Evolutionary conservation across 495 filamentous ascomycete genomes (phyloP).

Genomic region (Penicillium dipodomyicola): DNA sequence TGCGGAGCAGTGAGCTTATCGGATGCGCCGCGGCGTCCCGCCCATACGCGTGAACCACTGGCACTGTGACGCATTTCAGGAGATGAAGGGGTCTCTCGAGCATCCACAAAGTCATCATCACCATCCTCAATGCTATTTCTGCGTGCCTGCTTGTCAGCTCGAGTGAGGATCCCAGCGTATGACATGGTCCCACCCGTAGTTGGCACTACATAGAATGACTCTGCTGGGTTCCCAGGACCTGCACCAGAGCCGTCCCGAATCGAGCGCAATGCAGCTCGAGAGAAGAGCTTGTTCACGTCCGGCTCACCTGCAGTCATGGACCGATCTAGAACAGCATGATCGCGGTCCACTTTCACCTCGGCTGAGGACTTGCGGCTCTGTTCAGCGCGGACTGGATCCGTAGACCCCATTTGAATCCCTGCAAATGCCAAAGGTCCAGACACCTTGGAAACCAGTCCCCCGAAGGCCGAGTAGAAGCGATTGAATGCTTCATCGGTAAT

Average conservation of each 20-base stretch:
- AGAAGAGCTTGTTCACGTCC: slow-evolving; percentile 74
- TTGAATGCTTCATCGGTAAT: slow-evolving; percentile 76
- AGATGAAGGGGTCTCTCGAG: slow-evolving; percentile 64
- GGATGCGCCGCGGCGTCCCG: slow-evolving; percentile 20
- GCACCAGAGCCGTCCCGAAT: slow-evolving; percentile 51
- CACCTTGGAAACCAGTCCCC: slow-evolving; percentile 74
- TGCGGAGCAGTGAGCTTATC: slow-evolving; percentile 33
- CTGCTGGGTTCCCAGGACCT: slow-evolving; percentile 51
- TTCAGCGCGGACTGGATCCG: slow-evolving; percentile 47
- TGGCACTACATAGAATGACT: slow-evolving; percentile 95
- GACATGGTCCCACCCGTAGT: slow-evolving; percentile 82
- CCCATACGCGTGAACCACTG: slow-evolving; percentile 19
- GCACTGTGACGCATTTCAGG: slow-evolving; percentile 45
- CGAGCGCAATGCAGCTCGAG: slow-evolving; percentile 73
- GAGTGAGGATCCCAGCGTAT: slow-evolving; percentile 81
- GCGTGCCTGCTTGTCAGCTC: slow-evolving; percentile 63
- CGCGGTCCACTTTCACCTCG: slow-evolving; percentile 39
- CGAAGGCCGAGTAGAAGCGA: slow-evolving; percentile 85
- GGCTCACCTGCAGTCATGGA: slow-evolving; percentile 52
- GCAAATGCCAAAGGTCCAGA: slow-evolving; percentile 90
- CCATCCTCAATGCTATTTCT: slow-evolving; percentile 51
- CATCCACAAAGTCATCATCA: slow-evolving; percentile 86
- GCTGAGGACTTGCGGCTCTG: slow-evolving; percentile 41
- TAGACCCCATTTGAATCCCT: slow-evolving; percentile 70
- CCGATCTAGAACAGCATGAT: slow-evolving; percentile 40